phyloP scores from a whole-genome alignment of 768 basidiomycete genomes.

The Suillus sp. region DNA sequence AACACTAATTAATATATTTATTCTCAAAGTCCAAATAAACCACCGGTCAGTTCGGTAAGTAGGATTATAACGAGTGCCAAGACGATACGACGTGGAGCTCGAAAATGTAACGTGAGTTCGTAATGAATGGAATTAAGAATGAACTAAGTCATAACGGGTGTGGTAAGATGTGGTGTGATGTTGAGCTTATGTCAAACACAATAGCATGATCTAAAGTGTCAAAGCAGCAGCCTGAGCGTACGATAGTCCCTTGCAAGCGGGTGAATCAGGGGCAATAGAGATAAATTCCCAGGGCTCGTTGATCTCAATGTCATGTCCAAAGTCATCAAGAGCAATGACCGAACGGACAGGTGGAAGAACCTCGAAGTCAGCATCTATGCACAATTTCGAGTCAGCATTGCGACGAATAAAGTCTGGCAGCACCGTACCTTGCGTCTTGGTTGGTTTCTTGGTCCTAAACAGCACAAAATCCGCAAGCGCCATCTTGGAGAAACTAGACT shows the following conservation, averaged over 20 bases:
- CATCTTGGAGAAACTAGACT: constrained; percentile 20
- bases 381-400: constrained; percentile 6
- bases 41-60: constrained; percentile 18
- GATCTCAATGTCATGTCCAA: constrained; percentile 17
- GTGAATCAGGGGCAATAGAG: constrained; percentile 30
- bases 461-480: constrained; percentile 33
- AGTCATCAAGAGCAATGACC: constrained; percentile 36
- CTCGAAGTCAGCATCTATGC: constrained; percentile 30
- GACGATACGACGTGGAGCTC: not conserved
- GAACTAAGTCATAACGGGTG: constrained; percentile 20
- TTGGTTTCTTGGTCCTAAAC: constrained; percentile 5
- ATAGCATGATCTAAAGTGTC: constrained; percentile 21
- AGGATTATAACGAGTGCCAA: constrained; percentile 9
- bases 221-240: constrained; percentile 32
- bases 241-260: constrained; percentile 34
- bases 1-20: not conserved
- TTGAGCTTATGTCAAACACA: constrained; percentile 4
- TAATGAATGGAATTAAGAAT: constrained; percentile 19
- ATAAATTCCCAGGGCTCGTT: constrained; percentile 37
- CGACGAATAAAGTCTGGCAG: not conserved
- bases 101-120: constrained; percentile 9
- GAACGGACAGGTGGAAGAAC: constrained; percentile 32
- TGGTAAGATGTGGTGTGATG: constrained; percentile 11
- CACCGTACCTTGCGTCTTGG: constrained; percentile 1
- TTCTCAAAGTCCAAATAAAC: constrained; percentile 15